Percentiles rank a stretch among this genome's conserved stretches.
phyloP scores from a whole-genome alignment of 495 filamentous ascomycete species.

The Rhypophila decipiens region DNA sequence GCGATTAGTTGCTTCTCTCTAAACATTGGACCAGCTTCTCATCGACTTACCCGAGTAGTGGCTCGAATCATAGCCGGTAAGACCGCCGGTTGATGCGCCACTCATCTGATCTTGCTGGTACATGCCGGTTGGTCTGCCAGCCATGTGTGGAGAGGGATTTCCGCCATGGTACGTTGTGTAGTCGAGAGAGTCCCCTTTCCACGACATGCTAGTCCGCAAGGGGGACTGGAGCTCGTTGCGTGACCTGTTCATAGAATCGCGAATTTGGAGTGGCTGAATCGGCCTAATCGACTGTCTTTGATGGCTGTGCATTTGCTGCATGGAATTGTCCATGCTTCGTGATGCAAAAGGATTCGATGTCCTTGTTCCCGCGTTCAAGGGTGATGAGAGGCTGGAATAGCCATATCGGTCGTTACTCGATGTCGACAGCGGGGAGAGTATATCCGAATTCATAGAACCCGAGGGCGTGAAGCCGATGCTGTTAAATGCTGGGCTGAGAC shows the following conservation, averaged over 20 bases:
- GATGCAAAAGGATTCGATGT: constrained; percentile 51
- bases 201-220: constrained; percentile 54
- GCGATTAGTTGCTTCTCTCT: not conserved
- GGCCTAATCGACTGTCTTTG: constrained; percentile 39
- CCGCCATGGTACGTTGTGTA: constrained; percentile 41
- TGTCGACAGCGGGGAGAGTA: constrained; percentile 49
- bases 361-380: constrained; percentile 41
- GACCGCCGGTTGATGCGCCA: constrained; percentile 13
- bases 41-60: constrained; percentile 45
- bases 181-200: constrained; percentile 54
- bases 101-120: constrained; percentile 26
- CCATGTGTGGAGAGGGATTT: constrained; percentile 38
- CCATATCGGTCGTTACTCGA: constrained; percentile 46
- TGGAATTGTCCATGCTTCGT: constrained; percentile 43
- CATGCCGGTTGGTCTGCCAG: constrained; percentile 32
- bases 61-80: constrained; percentile 43
- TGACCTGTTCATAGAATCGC: constrained; percentile 53
- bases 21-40: not conserved
- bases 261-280: constrained; percentile 52
- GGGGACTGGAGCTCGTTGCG: constrained; percentile 55
- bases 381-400: constrained; percentile 42
- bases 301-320: constrained; percentile 37
- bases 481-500: constrained; percentile 56
- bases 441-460: constrained; percentile 39
- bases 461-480: constrained; percentile 53